Evolutionary conservation across 148 eudicot species (phyloP).

Genomic region (Rhododendron simsii): DNA sequence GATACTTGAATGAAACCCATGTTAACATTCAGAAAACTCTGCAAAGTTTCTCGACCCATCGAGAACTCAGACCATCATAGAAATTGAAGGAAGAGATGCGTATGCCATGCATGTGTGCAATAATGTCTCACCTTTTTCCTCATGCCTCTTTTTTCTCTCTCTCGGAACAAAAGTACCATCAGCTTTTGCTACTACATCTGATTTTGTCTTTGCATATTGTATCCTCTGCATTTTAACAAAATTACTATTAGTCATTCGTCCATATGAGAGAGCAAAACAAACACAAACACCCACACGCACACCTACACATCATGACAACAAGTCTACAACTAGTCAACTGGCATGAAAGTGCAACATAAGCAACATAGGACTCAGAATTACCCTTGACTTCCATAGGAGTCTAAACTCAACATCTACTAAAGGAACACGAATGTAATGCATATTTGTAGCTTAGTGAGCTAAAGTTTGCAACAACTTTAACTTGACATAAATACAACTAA

Average conservation of each 20-base stretch:
- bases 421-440: background rate
- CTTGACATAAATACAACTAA: background rate
- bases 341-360: background rate
- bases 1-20: background rate
- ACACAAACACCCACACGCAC: background rate
- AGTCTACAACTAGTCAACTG: background rate
- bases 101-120: background rate
- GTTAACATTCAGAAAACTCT: background rate
- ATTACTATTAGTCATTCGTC: conserved; percentile 1
- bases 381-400: background rate
- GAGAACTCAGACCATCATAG: background rate
- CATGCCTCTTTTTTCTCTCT: conserved; percentile 82
- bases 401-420: background rate
- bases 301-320: background rate
- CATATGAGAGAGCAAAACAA: background rate
- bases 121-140: conserved; percentile 67
- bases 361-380: background rate
- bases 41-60: background rate
- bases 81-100: background rate
- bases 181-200: conserved; percentile 84
- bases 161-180: conserved; percentile 92
- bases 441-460: background rate
- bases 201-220: conserved; percentile 90
- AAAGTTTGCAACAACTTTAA: background rate
- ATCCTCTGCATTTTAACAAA: conserved; percentile 51